Evolutionary conservation across 192 early-diverging fungal species (phyloP).

Genomic region (Backusella morwellensis): DNA sequence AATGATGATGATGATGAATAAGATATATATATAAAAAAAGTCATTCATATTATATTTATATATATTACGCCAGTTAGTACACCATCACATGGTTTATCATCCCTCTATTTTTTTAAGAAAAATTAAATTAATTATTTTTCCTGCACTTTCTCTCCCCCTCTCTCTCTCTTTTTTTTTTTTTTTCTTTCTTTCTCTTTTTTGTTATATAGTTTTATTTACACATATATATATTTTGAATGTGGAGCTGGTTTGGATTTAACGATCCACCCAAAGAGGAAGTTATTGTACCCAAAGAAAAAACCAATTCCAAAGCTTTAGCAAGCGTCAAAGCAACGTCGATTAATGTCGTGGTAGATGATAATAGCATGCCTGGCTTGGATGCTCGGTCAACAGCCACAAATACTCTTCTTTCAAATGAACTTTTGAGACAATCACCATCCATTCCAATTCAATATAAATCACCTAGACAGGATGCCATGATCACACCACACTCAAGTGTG

Average conservation of each 20-base stretch:
- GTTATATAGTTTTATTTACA: background rate
- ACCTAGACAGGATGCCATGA: background rate
- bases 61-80: background rate
- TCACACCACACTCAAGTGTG: background rate
- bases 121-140: background rate
- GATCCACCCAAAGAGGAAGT: background rate
- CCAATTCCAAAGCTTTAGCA: background rate
- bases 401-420: background rate
- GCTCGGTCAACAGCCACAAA: background rate
- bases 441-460: constrained; percentile 6
- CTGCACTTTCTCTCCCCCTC: background rate
- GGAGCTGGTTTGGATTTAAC: background rate
- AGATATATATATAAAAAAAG: background rate
- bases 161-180: background rate
- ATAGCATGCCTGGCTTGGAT: background rate
- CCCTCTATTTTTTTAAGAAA: background rate
- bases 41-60: background rate
- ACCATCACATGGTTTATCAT: background rate
- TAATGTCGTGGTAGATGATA: constrained; percentile 5
- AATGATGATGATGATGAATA: constrained; percentile 35
- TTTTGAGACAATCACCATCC: background rate
- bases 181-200: background rate
- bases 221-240: background rate
- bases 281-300: background rate
- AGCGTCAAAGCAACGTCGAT: constrained; percentile 10